Evolutionary conservation across 805 yeast genomes (phyloP).

Genomic region (Diddensiella santjacobensis): DNA sequence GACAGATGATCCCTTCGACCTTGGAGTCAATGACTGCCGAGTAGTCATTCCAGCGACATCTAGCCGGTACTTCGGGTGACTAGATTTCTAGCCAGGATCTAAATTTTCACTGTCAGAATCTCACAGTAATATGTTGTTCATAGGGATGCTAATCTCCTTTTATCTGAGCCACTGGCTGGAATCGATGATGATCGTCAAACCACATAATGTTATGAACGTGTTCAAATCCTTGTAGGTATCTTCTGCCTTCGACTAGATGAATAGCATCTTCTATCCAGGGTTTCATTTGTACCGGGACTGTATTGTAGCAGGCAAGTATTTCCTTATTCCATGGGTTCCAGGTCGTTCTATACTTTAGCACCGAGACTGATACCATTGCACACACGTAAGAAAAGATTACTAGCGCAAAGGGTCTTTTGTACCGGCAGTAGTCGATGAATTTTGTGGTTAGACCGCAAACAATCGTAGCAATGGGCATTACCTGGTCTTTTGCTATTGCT

Average conservation of each 20-base stretch:
- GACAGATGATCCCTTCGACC: no score
- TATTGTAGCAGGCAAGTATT: neutral
- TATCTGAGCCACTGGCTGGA: neutral
- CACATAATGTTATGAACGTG: neutral
- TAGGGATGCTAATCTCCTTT: no score
- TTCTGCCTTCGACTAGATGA: neutral
- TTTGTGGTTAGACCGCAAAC: neutral
- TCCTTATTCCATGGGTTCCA: neutral
- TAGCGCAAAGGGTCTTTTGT: slow-evolving; percentile 2
- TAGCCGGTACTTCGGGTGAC: no score
- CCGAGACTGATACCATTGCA: neutral
- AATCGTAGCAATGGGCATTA: neutral
- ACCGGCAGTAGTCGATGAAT: slow-evolving; percentile 2
- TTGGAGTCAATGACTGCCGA: no score
- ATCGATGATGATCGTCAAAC: neutral
- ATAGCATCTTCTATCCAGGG: neutral
- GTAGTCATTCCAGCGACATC: no score
- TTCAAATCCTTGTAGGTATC: neutral
- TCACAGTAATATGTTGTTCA: no score
- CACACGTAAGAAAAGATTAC: slow-evolving; percentile 1
- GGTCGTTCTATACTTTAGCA: neutral
- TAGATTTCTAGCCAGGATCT: no score
- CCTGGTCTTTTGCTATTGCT: neutral
- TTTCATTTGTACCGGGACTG: neutral
- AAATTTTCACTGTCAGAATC: no score